Evolutionary conservation across 164 flowering plant genomes (phyloP).

Genomic region (Macadamia integrifolia): DNA sequence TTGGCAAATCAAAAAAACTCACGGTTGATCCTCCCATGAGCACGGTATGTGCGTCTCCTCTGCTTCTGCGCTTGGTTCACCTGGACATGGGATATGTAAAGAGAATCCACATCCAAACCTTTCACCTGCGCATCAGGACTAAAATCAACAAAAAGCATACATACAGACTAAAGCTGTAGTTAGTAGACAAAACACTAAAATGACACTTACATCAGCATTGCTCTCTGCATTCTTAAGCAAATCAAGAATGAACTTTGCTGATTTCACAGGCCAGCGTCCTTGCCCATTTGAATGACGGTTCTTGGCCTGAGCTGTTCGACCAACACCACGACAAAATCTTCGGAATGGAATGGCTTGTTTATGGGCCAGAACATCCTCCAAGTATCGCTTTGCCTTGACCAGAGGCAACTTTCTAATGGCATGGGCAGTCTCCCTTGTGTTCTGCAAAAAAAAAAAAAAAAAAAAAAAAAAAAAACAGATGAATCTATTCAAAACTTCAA

Average conservation of each 20-base stretch:
- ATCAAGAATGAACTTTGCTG: constrained; percentile 79
- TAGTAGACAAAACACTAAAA: not conserved
- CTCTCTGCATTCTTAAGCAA: constrained; percentile 96
- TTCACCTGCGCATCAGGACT: constrained; percentile 43
- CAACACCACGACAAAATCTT: constrained; percentile 93
- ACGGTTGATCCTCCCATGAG: constrained; percentile 91
- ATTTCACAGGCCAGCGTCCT: constrained; percentile 94
- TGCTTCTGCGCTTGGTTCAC: constrained; percentile 91
- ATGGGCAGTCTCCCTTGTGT: constrained; percentile 84
- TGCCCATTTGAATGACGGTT: constrained; percentile 90
- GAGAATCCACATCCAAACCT: constrained; percentile 82
- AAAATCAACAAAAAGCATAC: not conserved
- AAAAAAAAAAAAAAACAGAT: not conserved
- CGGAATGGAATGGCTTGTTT: constrained; percentile 93
- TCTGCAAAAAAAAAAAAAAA: constrained; percentile 27
- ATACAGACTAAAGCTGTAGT: not conserved
- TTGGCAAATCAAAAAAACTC: constrained; percentile 14
- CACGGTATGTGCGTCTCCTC: constrained; percentile 84
- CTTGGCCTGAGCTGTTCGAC: constrained; percentile 95
- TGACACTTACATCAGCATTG: constrained; percentile 72
- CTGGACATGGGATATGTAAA: constrained; percentile 69
- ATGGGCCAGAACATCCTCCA: constrained; percentile 87
- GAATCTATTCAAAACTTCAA: no score
- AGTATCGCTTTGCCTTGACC: constrained; percentile 73
- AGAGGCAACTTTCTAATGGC: constrained; percentile 71